Percentiles rank a stretch among this genome's conserved stretches.
Evolutionary conservation across 768 basidiomycete species (phyloP).

Genomic region (Phallus indusiatus): DNA sequence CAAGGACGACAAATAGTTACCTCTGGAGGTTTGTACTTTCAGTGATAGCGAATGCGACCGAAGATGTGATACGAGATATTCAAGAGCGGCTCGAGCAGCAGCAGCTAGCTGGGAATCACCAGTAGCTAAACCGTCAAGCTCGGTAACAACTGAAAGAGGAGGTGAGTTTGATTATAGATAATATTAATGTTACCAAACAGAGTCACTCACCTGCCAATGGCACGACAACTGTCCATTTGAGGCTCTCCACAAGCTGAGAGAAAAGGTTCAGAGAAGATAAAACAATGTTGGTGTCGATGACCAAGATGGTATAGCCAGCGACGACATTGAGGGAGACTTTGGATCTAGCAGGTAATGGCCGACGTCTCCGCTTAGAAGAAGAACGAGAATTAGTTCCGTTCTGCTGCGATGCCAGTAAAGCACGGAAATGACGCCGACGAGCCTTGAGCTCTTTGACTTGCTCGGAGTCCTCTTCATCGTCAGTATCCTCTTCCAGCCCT

Average conservation of each 20-base stretch:
- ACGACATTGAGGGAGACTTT: slow-evolving; percentile 46
- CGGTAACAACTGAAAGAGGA: slow-evolving; percentile 62
- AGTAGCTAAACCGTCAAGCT: slow-evolving; percentile 81
- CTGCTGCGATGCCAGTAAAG: slow-evolving; percentile 38
- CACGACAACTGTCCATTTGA: slow-evolving; percentile 80
- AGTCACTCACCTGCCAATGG: slow-evolving; percentile 55
- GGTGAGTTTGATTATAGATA: neutral
- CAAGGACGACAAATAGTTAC: slow-evolving; percentile 84
- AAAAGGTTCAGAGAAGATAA: slow-evolving; percentile 74
- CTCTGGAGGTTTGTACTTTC: slow-evolving; percentile 92
- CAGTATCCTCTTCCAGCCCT: slow-evolving; percentile 32
- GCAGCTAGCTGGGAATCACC: slow-evolving; percentile 53
- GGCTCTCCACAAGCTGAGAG: slow-evolving; percentile 64
- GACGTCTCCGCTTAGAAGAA: slow-evolving; percentile 22
- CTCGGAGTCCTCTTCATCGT: slow-evolving; percentile 57
- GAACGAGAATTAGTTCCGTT: slow-evolving; percentile 18
- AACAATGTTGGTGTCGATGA: slow-evolving; percentile 93
- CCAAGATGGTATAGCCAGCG: slow-evolving; percentile 82
- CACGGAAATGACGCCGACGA: slow-evolving; percentile 64
- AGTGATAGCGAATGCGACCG: slow-evolving; percentile 66
- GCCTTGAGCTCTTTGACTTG: slow-evolving; percentile 78
- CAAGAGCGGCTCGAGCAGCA: slow-evolving; percentile 62
- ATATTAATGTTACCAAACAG: slow-evolving; percentile 14
- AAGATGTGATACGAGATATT: slow-evolving; percentile 67
- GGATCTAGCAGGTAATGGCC: slow-evolving; percentile 20